Conservation (phyloP, 768 basidiomycete species). For the Russula abietina region DNA sequence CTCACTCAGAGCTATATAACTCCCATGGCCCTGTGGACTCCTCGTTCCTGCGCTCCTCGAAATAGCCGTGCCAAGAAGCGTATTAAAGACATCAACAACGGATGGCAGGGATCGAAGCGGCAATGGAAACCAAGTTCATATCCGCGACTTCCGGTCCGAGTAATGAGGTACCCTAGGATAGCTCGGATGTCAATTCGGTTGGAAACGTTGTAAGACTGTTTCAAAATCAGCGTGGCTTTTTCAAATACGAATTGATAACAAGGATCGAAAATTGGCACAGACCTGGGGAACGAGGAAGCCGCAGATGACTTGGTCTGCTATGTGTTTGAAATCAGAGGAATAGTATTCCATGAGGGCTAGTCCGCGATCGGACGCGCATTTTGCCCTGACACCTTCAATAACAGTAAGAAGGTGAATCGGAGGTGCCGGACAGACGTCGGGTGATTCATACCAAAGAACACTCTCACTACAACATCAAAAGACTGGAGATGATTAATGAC, state of each 20-base stretch:
- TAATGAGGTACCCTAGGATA: too few relatives aligned
- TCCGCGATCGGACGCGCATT: not conserved
- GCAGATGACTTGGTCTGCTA: not conserved
- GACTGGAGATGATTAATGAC: not conserved
- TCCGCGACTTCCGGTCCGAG: too few relatives aligned
- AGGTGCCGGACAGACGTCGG: not conserved
- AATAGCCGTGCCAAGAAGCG: too few relatives aligned
- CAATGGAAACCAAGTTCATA: too few relatives aligned
- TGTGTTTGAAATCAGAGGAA: conserved; percentile 5
- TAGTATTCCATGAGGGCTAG: conserved; percentile 4
- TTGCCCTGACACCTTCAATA: not conserved
- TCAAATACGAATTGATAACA: not conserved
- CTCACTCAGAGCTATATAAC: too few relatives aligned
- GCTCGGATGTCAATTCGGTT: too few relatives aligned
- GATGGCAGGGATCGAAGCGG: too few relatives aligned
- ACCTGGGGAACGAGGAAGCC: conserved; percentile 3
- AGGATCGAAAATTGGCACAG: not conserved
- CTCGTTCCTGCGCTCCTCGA: too few relatives aligned
- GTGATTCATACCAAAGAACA: not conserved
- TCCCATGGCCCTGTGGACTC: too few relatives aligned
- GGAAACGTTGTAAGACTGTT: too few relatives aligned
- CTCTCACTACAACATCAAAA: not conserved
- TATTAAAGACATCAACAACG: too few relatives aligned
- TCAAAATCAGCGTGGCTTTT: too few relatives aligned
- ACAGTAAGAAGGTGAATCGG: not conserved